phyloP scores from a whole-genome alignment of 1,139 yeast genomes.

The Suhomyces coccinellae region DNA sequence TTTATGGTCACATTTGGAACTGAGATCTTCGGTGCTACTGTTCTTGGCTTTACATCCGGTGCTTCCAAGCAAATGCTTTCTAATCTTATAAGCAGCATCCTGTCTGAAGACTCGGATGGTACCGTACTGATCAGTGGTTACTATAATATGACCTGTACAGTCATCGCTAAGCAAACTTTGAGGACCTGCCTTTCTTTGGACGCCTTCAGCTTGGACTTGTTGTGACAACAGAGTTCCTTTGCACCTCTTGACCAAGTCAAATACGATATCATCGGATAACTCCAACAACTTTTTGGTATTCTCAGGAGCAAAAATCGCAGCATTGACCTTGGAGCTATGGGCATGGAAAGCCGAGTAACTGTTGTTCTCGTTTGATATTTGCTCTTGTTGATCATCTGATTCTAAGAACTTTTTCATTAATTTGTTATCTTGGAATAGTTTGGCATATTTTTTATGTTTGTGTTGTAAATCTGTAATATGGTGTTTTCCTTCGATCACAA shows the following conservation, averaged over 20 bases:
- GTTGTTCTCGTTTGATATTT: constrained; percentile 48
- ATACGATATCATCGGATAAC: constrained; percentile 76
- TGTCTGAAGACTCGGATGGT: constrained; percentile 75
- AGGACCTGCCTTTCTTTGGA: constrained; percentile 1
- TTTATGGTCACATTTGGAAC: not conserved
- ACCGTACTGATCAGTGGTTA: constrained; percentile 78
- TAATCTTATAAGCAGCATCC: constrained; percentile 57
- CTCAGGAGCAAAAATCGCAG: constrained; percentile 79
- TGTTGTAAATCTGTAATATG: constrained; percentile 33
- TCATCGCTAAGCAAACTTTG: not conserved
- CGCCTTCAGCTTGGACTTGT: not conserved
- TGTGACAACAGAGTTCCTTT: constrained; percentile 1
- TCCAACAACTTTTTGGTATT: constrained; percentile 64
- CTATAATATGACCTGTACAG: constrained; percentile 50
- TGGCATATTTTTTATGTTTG: constrained; percentile 35
- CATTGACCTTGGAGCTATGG: constrained; percentile 70
- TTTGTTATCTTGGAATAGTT: constrained; percentile 35
- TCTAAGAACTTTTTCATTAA: constrained; percentile 32
- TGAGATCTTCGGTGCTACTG: constrained; percentile 1
- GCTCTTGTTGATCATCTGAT: constrained; percentile 23
- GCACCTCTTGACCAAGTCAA: constrained; percentile 51
- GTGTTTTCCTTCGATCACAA: constrained; percentile 37
- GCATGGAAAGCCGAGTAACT: constrained; percentile 75
- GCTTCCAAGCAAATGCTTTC: constrained; percentile 24
- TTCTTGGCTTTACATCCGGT: not conserved